Conservation (phyloP, 805 yeast species). For the Candida ovalis region DNA sequence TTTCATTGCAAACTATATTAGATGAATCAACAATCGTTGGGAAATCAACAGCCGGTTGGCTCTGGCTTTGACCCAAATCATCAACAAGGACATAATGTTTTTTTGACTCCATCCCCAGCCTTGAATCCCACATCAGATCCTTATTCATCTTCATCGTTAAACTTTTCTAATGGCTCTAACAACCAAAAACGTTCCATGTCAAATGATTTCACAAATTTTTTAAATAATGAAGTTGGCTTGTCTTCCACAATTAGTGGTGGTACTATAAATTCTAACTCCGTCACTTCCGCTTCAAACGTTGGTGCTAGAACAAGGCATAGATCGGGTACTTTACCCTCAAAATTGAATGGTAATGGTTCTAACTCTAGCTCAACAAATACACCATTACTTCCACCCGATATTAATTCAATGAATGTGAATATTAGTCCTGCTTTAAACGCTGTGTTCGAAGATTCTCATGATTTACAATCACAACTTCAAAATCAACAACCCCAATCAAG, state of each 20-base stretch:
- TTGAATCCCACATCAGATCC: slow-evolving; percentile 7
- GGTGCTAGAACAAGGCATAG: slow-evolving; percentile 57
- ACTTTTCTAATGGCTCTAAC: not conserved
- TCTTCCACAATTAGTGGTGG: slow-evolving; percentile 11
- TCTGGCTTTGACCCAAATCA: not conserved
- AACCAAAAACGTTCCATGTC: slow-evolving; percentile 14
- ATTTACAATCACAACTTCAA: slow-evolving; percentile 10
- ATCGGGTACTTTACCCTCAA: slow-evolving; percentile 77
- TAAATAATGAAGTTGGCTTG: slow-evolving; percentile 10
- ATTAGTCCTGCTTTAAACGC: slow-evolving; percentile 27
- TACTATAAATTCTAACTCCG: slow-evolving; percentile 15
- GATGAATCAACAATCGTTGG: slow-evolving; percentile 9
- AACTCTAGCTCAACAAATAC: slow-evolving; percentile 17
- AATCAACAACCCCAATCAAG: slow-evolving; percentile 26
- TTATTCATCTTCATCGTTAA: slow-evolving; percentile 4
- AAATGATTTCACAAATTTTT: slow-evolving; percentile 15
- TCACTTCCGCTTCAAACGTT: slow-evolving; percentile 29
- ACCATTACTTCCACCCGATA: slow-evolving; percentile 17
- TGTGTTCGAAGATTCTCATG: slow-evolving; percentile 23
- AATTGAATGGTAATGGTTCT: slow-evolving; percentile 34
- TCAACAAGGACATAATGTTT: slow-evolving; percentile 2
- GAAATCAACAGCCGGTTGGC: slow-evolving; percentile 1
- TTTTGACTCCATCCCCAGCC: slow-evolving; percentile 18
- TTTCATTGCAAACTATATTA: not conserved
- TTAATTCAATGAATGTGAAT: slow-evolving; percentile 13